Base-by-base conservation (phyloP, 2,329 filamentous ascomycete genomes). In the Colletotrichum graminicola region DNA sequence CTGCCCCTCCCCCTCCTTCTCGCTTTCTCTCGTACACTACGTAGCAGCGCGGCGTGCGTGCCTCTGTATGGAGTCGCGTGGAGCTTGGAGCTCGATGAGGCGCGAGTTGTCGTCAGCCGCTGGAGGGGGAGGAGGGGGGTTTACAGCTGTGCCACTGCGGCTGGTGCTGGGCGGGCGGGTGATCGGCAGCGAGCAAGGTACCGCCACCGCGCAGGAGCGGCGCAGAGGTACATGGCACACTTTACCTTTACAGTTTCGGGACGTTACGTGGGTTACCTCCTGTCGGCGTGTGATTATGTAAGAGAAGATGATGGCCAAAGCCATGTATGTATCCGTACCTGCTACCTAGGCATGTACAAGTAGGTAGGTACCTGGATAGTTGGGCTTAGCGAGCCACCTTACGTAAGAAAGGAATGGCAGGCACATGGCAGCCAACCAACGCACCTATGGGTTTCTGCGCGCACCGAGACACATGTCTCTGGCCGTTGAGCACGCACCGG, bases 41-140 rank as follows among this genome's bases (percentile, higher is more conserved):
- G 18, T 29, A 68, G 43, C 47, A 57, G 64, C 34, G 43, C 49
- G 7, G 18, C 18, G 16, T 18, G 16, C 6, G 11, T 39, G 10
- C 11, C 36, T 39, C 36, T 43, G 49, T 36, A 54, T 52, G 68
- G 64, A 47, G 61, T 29, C 12, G 36, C 47, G 16, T 71, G 57
- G 65, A 71, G 57, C 64, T 63, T 41, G 47, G 52, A 59, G 59
- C 43, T 68, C 21, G 41, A 36, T 57, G 57, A 52, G 68, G 68
- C 64, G 64, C 45, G 52, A 59, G 68, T 59, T 70, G 64, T 71
- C 68, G 68, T 68, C 68, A 71, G 64, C 68, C 39, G 43, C 29
- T 10, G 1, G 51, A n/a, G 26, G 18, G 51, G 2, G 18, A 16
- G 29, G 18, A 16, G 29, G n/a, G 14, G n/a, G n/a, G n/a, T n/a